Conservation (phyloP, 768 basidiomycete species). For the Strobilomyces dryophilus region DNA sequence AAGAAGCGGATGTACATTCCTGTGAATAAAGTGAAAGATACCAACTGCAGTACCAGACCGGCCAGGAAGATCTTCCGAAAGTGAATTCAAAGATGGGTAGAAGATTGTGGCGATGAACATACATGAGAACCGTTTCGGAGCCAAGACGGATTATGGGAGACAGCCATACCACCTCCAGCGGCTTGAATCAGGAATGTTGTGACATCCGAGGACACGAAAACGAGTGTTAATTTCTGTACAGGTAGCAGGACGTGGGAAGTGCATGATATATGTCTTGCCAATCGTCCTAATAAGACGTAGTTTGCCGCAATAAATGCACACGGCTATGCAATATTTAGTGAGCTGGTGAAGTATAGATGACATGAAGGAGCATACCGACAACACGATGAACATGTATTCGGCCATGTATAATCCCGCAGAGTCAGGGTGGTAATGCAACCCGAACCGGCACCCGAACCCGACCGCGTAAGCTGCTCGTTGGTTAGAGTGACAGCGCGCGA, state of each 20-base stretch:
- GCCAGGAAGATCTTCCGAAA: slow-evolving; percentile 49
- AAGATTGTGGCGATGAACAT: slow-evolving; percentile 9
- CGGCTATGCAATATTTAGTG: slow-evolving; percentile 36
- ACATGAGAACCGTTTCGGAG: slow-evolving; percentile 35
- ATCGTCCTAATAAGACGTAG: slow-evolving; percentile 61
- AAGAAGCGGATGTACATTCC: slow-evolving; percentile 45
- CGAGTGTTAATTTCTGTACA: slow-evolving; percentile 45
- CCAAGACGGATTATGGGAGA: slow-evolving; percentile 7
- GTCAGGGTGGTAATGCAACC: slow-evolving; percentile 49
- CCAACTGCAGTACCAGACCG: slow-evolving; percentile 52
- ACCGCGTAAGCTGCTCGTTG: slow-evolving; percentile 45
- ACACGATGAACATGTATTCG: slow-evolving; percentile 57
- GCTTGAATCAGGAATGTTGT: slow-evolving; percentile 66
- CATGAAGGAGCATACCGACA: slow-evolving; percentile 36
- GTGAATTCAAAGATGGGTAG: slow-evolving; percentile 35
- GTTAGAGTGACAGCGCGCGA: neutral
- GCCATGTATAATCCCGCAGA: slow-evolving; percentile 49
- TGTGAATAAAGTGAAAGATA: slow-evolving; percentile 50
- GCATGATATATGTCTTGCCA: slow-evolving; percentile 48
- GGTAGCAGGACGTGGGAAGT: slow-evolving; percentile 47
- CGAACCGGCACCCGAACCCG: slow-evolving; percentile 55
- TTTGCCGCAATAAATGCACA: slow-evolving; percentile 72
- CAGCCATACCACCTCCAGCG: slow-evolving; percentile 1
- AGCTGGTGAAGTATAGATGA: slow-evolving; percentile 8
- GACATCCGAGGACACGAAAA: slow-evolving; percentile 62